Percentiles rank a stretch among this genome's conserved stretches.
Conservation (phyloP, 139 green algal species). For the Nannochloris sp. region DNA sequence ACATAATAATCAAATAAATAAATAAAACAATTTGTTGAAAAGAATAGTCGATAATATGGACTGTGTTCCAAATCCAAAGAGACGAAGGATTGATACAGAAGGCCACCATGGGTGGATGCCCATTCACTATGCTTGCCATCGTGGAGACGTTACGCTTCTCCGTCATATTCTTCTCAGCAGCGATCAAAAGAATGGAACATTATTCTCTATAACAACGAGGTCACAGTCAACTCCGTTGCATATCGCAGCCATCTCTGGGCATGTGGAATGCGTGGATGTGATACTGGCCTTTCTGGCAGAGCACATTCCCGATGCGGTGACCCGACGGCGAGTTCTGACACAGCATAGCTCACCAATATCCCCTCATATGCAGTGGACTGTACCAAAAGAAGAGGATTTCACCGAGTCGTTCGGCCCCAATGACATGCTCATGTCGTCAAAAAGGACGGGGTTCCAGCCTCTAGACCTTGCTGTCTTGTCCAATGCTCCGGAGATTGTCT, state of each 20-base stretch:
- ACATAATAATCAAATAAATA: too few relatives aligned
- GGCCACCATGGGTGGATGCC: too few relatives aligned
- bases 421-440: background rate
- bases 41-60: too few relatives aligned
- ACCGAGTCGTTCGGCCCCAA: background rate
- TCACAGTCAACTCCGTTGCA: background rate
- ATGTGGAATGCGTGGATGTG: background rate
- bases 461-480: background rate
- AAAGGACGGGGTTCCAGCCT: background rate
- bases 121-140: too few relatives aligned
- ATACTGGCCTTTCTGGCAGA: background rate
- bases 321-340: background rate
- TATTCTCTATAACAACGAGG: background rate
- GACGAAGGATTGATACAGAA: too few relatives aligned
- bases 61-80: too few relatives aligned
- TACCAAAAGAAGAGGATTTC: background rate
- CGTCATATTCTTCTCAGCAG: too few relatives aligned
- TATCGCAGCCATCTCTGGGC: background rate
- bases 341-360: background rate
- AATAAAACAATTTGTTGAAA: too few relatives aligned
- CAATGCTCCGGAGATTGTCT: background rate
- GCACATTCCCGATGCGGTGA: background rate
- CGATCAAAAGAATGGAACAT: background rate
- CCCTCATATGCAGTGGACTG: background rate
- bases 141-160: too few relatives aligned